phyloP scores from a whole-genome alignment of 768 basidiomycete genomes.

The Leucosporidium scottii region DNA sequence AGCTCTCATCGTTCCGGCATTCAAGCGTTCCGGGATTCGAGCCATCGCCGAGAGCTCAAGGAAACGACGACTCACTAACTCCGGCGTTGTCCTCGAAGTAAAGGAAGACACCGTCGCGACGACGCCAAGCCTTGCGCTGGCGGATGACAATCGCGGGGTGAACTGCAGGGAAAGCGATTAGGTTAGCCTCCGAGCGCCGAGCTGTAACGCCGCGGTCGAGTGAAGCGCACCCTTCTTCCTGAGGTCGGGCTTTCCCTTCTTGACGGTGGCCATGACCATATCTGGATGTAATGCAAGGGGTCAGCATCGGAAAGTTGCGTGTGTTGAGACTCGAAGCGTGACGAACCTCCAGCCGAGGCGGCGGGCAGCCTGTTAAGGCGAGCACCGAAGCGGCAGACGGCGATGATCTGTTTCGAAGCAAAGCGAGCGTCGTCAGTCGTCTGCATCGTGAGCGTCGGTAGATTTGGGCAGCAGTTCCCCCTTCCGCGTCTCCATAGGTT shows the following conservation, averaged over 20 bases:
- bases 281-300: slow-evolving; percentile 71
- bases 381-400: slow-evolving; percentile 90
- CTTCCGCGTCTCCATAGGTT: not conserved
- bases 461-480: not conserved
- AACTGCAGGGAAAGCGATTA: slow-evolving; percentile 48
- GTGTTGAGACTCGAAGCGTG: not conserved
- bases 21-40: too few relatives aligned
- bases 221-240: slow-evolving; percentile 88
- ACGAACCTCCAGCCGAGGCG: slow-evolving; percentile 48
- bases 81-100: slow-evolving; percentile 51
- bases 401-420: slow-evolving; percentile 57
- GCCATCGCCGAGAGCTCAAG: too few relatives aligned
- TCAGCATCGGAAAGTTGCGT: slow-evolving; percentile 61
- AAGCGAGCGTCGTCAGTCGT: not conserved
- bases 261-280: slow-evolving; percentile 94
- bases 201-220: not conserved
- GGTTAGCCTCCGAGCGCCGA: not conserved
- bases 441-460: not conserved
- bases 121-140: slow-evolving; percentile 96
- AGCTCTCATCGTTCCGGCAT: too few relatives aligned
- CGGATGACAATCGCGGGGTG: slow-evolving; percentile 96
- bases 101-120: slow-evolving; percentile 96
- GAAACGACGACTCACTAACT: slow-evolving; percentile 18
- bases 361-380: slow-evolving; percentile 96
- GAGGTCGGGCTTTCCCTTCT: slow-evolving; percentile 99